Conservation (phyloP, 2,329 filamentous ascomycete species). For the Alternaria sp. region DNA sequence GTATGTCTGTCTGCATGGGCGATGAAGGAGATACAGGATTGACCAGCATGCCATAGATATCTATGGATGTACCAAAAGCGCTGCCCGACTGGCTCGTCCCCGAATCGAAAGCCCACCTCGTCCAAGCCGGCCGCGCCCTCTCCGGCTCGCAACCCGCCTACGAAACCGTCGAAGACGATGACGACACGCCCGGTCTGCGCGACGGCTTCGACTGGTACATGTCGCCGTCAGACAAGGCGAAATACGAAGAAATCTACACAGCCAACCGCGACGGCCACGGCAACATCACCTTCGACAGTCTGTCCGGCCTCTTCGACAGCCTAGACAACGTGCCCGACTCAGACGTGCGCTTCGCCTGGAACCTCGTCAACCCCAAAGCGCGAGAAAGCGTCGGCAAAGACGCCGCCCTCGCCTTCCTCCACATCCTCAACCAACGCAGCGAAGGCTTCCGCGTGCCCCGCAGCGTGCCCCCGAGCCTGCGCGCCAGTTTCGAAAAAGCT, state of each 20-base stretch:
- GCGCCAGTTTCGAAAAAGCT: constrained; percentile 90
- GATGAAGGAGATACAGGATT: neutral
- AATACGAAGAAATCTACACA: constrained; percentile 97
- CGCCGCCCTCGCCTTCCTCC: constrained; percentile 89
- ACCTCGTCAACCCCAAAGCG: constrained; percentile 92
- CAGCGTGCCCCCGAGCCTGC: constrained; percentile 86
- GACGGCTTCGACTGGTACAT: constrained; percentile 99
- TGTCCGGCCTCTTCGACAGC: constrained; percentile 84
- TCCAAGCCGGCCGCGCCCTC: constrained; percentile 58
- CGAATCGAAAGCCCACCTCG: constrained; percentile 67
- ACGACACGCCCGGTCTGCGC: constrained; percentile 84
- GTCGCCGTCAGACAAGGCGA: constrained; percentile 85
- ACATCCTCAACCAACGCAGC: constrained; percentile 94
- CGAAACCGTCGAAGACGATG: constrained; percentile 77
- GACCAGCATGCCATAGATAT: constrained; percentile 66
- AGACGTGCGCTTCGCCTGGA: constrained; percentile 92
- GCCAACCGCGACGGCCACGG: constrained; percentile 88
- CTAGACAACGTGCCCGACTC: constrained; percentile 69
- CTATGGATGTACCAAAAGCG: constrained; percentile 75
- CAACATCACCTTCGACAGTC: constrained; percentile 73
- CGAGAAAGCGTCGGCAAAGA: constrained; percentile 88
- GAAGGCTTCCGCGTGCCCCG: constrained; percentile 94
- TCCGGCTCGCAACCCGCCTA: constrained; percentile 81
- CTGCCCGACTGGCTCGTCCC: constrained; percentile 97
- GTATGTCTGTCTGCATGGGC: constrained; percentile 56